phyloP scores from a whole-genome alignment of 331 rosid genomes.

The Quercus lobata region DNA sequence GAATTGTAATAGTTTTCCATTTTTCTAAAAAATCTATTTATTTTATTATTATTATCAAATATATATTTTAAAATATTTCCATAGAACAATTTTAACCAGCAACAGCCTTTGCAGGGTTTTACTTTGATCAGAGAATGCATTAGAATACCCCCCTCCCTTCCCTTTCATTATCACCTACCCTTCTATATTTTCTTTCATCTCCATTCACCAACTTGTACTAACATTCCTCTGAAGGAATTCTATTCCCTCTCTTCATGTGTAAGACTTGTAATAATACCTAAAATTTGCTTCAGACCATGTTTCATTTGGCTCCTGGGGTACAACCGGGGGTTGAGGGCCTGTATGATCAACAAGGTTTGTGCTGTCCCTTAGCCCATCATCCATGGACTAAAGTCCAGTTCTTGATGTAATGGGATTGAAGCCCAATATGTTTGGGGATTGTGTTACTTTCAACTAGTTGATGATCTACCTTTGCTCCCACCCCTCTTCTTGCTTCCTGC shows the following conservation, averaged over 20 bases:
- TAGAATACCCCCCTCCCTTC: background rate
- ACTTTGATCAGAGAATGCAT: background rate
- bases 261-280: background rate
- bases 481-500: no score
- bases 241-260: background rate
- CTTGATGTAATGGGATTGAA: no score
- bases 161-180: background rate
- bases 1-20: background rate
- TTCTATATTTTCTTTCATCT: background rate
- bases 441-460: no score
- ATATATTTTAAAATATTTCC: background rate
- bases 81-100: background rate
- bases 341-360: no score
- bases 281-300: no score
- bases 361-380: no score
- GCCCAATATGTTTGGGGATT: no score
- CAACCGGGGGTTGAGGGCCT: no score
- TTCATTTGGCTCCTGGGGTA: no score
- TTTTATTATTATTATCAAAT: no score
- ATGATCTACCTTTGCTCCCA: no score
- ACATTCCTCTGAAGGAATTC: background rate
- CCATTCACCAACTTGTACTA: background rate
- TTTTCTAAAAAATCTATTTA: background rate
- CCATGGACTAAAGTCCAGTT: no score
- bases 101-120: background rate